Evolutionary conservation across 805 yeast species (phyloP), one percentile per base, ranked within the genome.

Genomic region (Kodamaea lidongshanica): DNA sequence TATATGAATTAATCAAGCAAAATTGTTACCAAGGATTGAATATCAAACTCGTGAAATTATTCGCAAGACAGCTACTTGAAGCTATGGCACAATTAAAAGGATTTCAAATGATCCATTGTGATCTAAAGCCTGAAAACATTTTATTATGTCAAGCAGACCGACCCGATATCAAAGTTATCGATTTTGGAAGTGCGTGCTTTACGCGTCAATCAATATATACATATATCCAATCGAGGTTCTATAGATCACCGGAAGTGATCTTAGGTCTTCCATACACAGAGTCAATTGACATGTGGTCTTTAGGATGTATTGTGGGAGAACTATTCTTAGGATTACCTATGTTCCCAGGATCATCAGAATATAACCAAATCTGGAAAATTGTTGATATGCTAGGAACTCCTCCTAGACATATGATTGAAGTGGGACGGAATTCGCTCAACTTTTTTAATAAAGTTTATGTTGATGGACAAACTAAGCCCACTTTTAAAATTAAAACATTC

Each of bases 261-360:
- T 59, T 89, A 12, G 97, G 98, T 0, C 64, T 89, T 25, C 95
- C 95, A 4, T 89, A 92, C 50, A 82, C 95, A 1, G 75, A 94
- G 7, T 77, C 95, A 5, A 89, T 92, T 31, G 98, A 89, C 53
- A 86, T 89, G 77, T 92, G 99, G 99, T 89, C 97, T 0, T 61
- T 88, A 25, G 98, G 95, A 0, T 83, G 96, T 51, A 85, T 92
- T 29, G 74, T 86, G 19, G 94, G 92, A 1, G 99, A 92, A 54
- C 61, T 89, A 27, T 88, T 82, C 43, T 56, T 89, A 30, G 98
- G 98, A 1, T 66, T 89, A 33, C 98, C 98, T 1, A 67, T 89
- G 42, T 86, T 89, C 46, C 96, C 98, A 0, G 98, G 98, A 3
- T 72, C 87, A 3, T 83, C 95, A 0, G 98, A 92, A 55, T 92